Evolutionary conservation across 768 basidiomycete species (phyloP), one percentile per base, ranked within the genome.

Genomic region (Trametes maxima): DNA sequence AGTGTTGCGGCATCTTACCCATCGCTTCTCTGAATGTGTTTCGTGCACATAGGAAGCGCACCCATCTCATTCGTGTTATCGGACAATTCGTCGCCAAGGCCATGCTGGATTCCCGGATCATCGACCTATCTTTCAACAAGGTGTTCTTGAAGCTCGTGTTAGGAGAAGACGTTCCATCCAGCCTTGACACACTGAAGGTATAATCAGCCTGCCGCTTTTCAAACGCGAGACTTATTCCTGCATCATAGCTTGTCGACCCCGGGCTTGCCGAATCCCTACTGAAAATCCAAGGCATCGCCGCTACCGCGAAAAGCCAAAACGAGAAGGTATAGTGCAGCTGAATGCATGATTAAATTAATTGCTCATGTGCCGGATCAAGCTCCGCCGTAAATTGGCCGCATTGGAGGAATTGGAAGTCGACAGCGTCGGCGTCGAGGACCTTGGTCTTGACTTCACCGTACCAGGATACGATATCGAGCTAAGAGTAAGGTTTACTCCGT

Each of bases 1-100:
- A 74, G 89, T 79, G 3, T 24, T 8, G 35, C 21, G 53, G 19
- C 59, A 37, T 55, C 5, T 12, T 36, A 37, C 24, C 33, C 22
- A 45, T 37, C 7, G 16, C 28, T 44, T 46, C 19, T 49, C 47
- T 54, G 2, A 60, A 39, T 25, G 46, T 16, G n/a, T n/a, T n/a
- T n/a, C 16, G 8, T 33, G 28, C n/a, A 58, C 43, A 60, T 68
- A 94, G 92, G 70, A 94, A 94, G 79, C 83, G 87, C 24, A 89
- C 89, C 5, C 90, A 94, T 68, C 84, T 96, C 54, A 88, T 95
- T 73, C 85, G 89, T 43, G 88, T 95, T 21, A 87, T 98, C 48
- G 97, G 97, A 3, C 93, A 96, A 74, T 98, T 98, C 74, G 88
- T 97, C 24, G 97, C 95, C 10, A 96, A 98, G 76, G 95, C 96